Evolutionary conservation across 108 stramenopile species (phyloP), one percentile per base, ranked within the genome.

Genomic region (Fragilaria radians): DNA sequence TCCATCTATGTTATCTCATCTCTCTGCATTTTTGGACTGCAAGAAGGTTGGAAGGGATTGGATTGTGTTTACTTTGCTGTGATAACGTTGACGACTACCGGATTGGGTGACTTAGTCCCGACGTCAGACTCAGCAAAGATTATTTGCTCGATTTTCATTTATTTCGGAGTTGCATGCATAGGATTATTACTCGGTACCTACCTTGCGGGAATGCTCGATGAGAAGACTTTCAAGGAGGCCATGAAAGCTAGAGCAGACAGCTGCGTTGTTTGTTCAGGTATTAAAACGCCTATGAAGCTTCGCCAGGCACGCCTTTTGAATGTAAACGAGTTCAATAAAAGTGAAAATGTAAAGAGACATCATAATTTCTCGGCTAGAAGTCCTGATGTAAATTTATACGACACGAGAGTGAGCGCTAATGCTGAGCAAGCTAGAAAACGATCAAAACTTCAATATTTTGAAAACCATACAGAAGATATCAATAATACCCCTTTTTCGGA

Each of bases 21-120:
- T 0, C 60, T 93, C 19, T 93, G 86, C 61, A 81, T 93, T 31
- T 93, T 89, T 78, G 91, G 91, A 17, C 57, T 82, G 22, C 76
- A 86, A 61, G 91, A 93, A 66, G 91, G 91, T 9, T 93, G 91
- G 91, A 52, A 67, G 28, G 74, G 84, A 22, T 62, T 89, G 25
- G 91, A 93, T 73, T 93, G 91, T 57, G 76, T 93, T 5, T 93
- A 93, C 50, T 93, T 93, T 73, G 84, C 91, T 30, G 91, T 89
- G 2, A 83, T 89, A 28, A 89, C 91, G 7, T 47, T 83, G 19
- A 93, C 88, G 33, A 88, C 86, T 0, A 72, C 84, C 28, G 85
- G 91, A 17, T 70, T 93, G n/a, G 91, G 91, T 19, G 91, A 93
- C 54, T 87, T 82, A 32, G 91, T 89, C 3, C 91, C 91, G 28